A percentile compares a stretch with the other conserved stretches of the same genome.
These are phyloP conservation scores for Aspergillus aculeatinus DNA, from an alignment of 2,329 filamentous ascomycete species.

Conservation along the genomic window DNA sequence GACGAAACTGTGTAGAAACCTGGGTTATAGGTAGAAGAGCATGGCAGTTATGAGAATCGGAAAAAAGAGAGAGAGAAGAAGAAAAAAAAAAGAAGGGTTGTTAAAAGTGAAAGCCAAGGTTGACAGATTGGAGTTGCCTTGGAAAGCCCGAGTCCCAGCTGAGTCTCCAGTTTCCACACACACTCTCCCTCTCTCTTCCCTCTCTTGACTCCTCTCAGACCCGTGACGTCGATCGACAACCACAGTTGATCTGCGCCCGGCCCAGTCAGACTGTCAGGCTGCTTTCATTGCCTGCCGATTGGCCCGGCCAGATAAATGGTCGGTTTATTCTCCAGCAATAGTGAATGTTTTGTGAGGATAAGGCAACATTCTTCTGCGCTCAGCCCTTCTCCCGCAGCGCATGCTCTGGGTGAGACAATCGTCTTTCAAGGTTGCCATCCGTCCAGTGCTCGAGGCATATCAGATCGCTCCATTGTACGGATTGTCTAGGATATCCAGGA, in stretches of 20 bases:
- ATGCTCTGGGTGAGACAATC: not conserved
- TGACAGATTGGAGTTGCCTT: constrained; percentile 1
- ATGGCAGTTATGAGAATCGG: not conserved
- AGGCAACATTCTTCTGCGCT: not conserved
- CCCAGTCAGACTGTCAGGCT: not conserved
- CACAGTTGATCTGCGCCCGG: not conserved
- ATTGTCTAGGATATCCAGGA: not conserved
- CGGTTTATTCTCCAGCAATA: too few relatives aligned
- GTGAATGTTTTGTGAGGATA: not conserved
- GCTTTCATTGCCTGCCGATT: not conserved
- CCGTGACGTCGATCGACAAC: constrained; percentile 9
- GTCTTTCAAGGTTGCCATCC: not conserved
- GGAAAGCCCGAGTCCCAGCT: not conserved
- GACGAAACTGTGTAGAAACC: not conserved
- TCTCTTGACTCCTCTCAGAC: not conserved
- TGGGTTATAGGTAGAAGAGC: not conserved
- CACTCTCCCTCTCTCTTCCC: not conserved
- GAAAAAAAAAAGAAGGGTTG: not conserved
- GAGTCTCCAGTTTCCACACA: too few relatives aligned
- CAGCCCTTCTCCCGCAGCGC: not conserved
- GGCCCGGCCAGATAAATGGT: not conserved
- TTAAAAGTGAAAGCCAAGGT: not conserved
- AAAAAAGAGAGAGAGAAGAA: not conserved
- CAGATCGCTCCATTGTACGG: not conserved
- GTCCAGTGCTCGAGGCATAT: not conserved